Evolutionary conservation across 75 land plant species (phyloP).

Genomic region (Cryptomeria japonica): DNA sequence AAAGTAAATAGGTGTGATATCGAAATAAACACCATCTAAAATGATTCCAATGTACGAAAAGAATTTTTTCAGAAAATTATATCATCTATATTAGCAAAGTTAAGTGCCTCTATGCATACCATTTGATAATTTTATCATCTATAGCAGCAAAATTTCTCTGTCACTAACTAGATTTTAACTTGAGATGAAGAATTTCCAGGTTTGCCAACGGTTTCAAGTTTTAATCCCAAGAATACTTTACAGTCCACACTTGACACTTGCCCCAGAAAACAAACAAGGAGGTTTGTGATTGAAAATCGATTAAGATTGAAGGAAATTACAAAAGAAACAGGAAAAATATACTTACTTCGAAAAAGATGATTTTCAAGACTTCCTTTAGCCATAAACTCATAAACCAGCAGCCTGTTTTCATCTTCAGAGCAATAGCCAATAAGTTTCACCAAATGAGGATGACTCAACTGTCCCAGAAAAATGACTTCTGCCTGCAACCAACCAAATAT

Average conservation of each 20-base stretch:
- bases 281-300: not conserved
- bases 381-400: conserved; percentile 16
- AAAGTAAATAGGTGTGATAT: not conserved
- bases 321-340: not conserved
- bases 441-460: conserved; percentile 14
- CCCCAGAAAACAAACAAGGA: not conserved
- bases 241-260: not conserved
- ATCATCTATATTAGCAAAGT: not conserved
- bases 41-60: not conserved
- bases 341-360: conserved; percentile 16
- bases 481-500: conserved; percentile 3
- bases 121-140: not conserved
- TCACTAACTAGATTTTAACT: not conserved
- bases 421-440: conserved; percentile 17
- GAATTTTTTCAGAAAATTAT: not conserved
- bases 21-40: not conserved
- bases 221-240: not conserved
- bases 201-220: conserved; percentile 3
- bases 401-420: conserved; percentile 13
- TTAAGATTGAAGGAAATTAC: not conserved
- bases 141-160: not conserved
- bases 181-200: not conserved
- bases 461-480: conserved; percentile 13
- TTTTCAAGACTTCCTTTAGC: conserved; percentile 16
- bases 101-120: not conserved